Base-by-base conservation (phyloP, 257 asterid genomes). In the Nicotiana noctiflora region DNA sequence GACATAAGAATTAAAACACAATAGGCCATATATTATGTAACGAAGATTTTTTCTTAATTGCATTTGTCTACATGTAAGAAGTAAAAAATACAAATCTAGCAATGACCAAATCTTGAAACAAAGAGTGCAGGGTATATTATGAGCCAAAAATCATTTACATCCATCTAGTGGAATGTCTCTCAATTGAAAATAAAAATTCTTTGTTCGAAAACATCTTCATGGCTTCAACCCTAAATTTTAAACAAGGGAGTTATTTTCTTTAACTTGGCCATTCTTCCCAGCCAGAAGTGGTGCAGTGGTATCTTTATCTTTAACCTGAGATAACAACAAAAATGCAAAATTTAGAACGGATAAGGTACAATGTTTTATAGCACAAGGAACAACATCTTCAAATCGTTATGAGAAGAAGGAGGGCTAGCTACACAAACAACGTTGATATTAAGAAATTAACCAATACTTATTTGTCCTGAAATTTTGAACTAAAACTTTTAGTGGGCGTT, bases 281-380 rank as follows among this genome's bases (percentile, higher is more conserved):
- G 80, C 84, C 85, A 91, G 82, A 70, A 94, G 91, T 18, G 94
- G 94, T 15, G 82, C 60, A 23, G 91, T 86, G 27, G 86, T 86
- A 68, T 94, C 98, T 70, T 85, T 93, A 55, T 93, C 98, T 84
- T 93, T 93, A 29, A 76, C 84, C 98, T 93, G 84, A 32, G 77
- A 82, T 59, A 85, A 19, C 29, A 57, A 18, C 2, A 51, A 21
- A 12, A 25, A 23, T 3, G 29, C 8, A 53, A 55, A 19, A 3
- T 63, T 11, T 76, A 64, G 6, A 7, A 18, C 19, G 44, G 75
- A 13, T 10, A 12, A 80, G 10, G 34, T 46, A 60, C 67, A 44
- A n/a, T 19, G 8, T 57, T 18, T 60, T 65, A 25, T 25, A 6
- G 74, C 23, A 65, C 14, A 65, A 17, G 3, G 74, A 31, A 65